phyloP scores from a whole-genome alignment of 371 early-diverging fungal species.

The Mucor saturninus region DNA sequence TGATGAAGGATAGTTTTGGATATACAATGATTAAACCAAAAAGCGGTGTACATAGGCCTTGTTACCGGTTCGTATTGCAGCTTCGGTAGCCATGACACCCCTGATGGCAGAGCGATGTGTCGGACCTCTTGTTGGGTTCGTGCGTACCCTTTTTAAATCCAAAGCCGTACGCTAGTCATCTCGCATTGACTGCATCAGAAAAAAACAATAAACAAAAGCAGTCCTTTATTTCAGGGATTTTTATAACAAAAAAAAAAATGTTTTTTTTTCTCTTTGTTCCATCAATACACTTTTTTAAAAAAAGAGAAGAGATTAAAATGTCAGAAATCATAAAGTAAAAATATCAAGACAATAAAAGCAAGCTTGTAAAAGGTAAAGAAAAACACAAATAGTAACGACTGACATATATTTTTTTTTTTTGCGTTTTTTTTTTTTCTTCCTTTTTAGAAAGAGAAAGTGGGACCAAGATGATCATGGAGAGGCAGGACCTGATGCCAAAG shows the following conservation, averaged over 20 bases:
- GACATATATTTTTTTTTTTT: no score
- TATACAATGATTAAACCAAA: neutral
- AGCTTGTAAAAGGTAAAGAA: neutral
- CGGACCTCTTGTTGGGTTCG: slow-evolving; percentile 31
- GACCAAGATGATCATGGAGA: slow-evolving; percentile 45
- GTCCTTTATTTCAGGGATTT: no score
- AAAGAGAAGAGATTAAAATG: neutral
- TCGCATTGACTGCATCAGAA: no score
- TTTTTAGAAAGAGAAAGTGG: slow-evolving; percentile 53
- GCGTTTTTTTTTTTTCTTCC: no score
- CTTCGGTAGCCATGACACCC: slow-evolving; percentile 73
- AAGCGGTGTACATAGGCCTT: slow-evolving; percentile 34
- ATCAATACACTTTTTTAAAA: no score
- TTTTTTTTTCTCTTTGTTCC: neutral
- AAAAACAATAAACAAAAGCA: no score
- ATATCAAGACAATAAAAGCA: neutral
- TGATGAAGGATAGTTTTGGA: no score
- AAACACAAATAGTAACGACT: neutral
- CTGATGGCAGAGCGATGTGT: slow-evolving; percentile 59
- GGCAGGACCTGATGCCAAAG: slow-evolving; percentile 27
- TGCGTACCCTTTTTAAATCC: slow-evolving; percentile 11
- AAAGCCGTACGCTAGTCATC: neutral
- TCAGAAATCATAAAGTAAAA: slow-evolving; percentile 21
- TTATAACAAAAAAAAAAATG: no score
- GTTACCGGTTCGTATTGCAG: slow-evolving; percentile 71